phyloP scores from a whole-genome alignment of 2,329 filamentous ascomycete species.

The Fusarium sarcochroum region DNA sequence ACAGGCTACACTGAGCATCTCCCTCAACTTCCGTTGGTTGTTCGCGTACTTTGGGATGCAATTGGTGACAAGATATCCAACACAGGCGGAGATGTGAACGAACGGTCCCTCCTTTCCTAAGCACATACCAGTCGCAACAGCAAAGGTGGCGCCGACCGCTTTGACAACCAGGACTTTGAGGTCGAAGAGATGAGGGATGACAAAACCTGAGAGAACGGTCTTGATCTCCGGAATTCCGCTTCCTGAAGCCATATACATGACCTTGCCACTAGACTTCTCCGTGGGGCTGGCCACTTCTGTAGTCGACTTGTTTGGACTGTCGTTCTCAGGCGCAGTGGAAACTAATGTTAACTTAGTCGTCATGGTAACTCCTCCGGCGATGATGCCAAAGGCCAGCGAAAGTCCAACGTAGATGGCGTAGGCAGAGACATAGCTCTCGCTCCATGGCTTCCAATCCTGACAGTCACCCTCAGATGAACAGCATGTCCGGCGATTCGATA shows the following conservation, averaged over 20 bases:
- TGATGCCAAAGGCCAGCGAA: conserved; percentile 20
- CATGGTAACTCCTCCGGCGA: conserved; percentile 21
- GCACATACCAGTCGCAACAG: conserved; percentile 37
- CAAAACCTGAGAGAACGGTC: conserved; percentile 26
- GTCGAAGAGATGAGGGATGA: conserved; percentile 31
- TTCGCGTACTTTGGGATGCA: conserved; percentile 25
- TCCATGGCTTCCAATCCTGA: conserved; percentile 19
- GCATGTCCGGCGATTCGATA: conserved; percentile 19
- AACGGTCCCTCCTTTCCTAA: conserved; percentile 35
- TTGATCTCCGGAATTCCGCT: conserved; percentile 39
- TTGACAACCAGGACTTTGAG: conserved; percentile 34
- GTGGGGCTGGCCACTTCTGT: neutral
- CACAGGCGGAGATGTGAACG: conserved; percentile 35
- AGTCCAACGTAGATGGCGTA: conserved; percentile 27
- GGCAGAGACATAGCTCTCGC: conserved; percentile 4
- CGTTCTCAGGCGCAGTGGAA: neutral
- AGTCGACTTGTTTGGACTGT: fast-evolving
- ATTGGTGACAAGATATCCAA: conserved; percentile 26
- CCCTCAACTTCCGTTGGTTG: conserved; percentile 22
- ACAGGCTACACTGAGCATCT: conserved; percentile 36
- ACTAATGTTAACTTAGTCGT: conserved; percentile 30
- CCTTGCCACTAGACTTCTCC: neutral
- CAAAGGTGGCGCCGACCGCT: conserved; percentile 29
- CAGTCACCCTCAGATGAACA: neutral
- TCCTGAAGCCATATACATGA: conserved; percentile 38